Conservation (phyloP, 441 rosid species). For the Pelargonium cotyledonis region DNA sequence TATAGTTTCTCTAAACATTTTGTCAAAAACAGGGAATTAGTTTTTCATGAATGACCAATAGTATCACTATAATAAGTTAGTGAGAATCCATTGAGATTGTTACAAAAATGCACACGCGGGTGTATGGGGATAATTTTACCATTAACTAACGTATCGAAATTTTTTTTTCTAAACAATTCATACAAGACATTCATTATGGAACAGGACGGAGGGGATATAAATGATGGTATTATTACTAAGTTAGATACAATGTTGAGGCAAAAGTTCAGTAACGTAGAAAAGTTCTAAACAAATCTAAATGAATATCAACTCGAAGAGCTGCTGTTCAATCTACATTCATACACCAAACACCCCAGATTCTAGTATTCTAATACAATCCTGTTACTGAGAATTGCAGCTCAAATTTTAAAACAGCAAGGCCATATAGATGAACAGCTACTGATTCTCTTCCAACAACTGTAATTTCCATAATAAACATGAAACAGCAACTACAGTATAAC, state of each 20-base stretch:
- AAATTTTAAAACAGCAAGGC: neutral
- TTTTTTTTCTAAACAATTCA: no score
- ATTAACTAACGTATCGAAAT: no score
- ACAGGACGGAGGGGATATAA: no score
- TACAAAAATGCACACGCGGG: no score
- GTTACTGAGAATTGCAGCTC: neutral
- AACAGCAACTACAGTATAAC: neutral
- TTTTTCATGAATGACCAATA: no score
- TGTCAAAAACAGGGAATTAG: no score
- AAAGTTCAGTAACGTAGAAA: neutral
- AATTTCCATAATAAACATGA: neutral
- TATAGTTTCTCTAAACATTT: no score
- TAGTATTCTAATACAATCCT: neutral
- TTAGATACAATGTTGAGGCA: neutral
- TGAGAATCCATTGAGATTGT: no score
- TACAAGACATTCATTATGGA: no score
- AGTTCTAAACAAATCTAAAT: neutral
- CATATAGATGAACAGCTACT: neutral
- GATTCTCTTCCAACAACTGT: neutral
- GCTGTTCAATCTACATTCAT: neutral
- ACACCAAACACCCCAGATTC: neutral
- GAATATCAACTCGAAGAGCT: neutral
- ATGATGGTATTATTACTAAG: neutral
- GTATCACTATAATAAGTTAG: neutral
- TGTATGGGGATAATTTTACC: no score